Conservation (phyloP, 257 asterid genomes). For the Nicotiana attenuata region DNA sequence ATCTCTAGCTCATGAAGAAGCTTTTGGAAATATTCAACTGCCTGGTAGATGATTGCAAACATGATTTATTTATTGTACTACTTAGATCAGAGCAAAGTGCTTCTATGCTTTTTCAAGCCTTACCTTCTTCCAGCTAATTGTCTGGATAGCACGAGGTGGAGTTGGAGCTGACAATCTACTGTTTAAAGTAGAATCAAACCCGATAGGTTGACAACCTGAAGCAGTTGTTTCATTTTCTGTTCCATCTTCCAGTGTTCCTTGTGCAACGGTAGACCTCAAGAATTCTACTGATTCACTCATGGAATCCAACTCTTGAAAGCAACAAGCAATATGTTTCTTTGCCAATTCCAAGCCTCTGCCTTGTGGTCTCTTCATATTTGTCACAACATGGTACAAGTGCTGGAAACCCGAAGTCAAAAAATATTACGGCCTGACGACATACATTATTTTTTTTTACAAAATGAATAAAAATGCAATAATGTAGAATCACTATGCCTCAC, state of each 20-base stretch:
- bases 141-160: constrained; percentile 86
- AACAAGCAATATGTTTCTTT: constrained; percentile 72
- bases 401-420: constrained; percentile 35
- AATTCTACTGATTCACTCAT: constrained; percentile 70
- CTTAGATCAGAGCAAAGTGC: background rate
- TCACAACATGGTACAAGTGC: constrained; percentile 82
- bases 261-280: constrained; percentile 39
- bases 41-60: constrained; percentile 46
- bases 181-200: constrained; percentile 91
- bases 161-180: constrained; percentile 95
- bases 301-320: constrained; percentile 79
- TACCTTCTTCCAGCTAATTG: constrained; percentile 89
- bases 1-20: constrained; percentile 87
- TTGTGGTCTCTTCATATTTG: constrained; percentile 86
- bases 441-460: background rate
- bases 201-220: constrained; percentile 84
- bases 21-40: constrained; percentile 84
- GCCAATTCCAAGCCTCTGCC: constrained; percentile 98
- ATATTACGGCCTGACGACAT: constrained; percentile 13
- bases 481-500: background rate
- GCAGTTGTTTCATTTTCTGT: constrained; percentile 72
- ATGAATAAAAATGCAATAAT: background rate
- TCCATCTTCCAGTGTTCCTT: constrained; percentile 30
- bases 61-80: background rate
- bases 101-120: constrained; percentile 11